phyloP scores from a whole-genome alignment of 768 basidiomycete genomes.

The Crassisporium funariophilum region DNA sequence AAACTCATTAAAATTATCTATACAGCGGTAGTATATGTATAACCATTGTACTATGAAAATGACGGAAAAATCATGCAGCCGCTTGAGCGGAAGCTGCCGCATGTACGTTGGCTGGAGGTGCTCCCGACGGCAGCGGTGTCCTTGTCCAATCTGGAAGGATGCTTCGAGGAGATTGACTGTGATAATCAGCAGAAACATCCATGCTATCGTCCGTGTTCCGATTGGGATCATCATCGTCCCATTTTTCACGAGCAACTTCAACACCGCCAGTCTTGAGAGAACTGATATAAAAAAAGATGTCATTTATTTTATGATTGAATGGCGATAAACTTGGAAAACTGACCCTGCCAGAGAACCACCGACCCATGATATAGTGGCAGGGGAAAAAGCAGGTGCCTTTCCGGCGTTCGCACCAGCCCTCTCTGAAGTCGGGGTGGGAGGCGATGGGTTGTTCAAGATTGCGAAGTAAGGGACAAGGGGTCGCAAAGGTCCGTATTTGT shows the following conservation, averaged over 20 bases:
- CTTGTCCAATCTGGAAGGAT: constrained; percentile 86
- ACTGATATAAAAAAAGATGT: constrained; percentile 37
- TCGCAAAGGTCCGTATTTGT: constrained; percentile 75
- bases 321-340: constrained; percentile 25
- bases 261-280: constrained; percentile 84
- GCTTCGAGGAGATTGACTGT: constrained; percentile 35
- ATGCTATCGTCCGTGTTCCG: constrained; percentile 45
- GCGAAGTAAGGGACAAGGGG: constrained; percentile 73
- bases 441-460: constrained; percentile 83
- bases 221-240: constrained; percentile 70
- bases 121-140: constrained; percentile 59
- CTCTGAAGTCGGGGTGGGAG: constrained; percentile 49
- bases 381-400: constrained; percentile 85
- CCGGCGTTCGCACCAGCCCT: constrained; percentile 68
- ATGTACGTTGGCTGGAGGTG: constrained; percentile 52
- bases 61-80: neutral
- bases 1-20: no score
- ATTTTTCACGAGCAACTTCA: constrained; percentile 81
- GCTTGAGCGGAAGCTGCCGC: neutral
- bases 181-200: constrained; percentile 38
- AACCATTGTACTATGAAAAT: neutral
- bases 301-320: constrained; percentile 6
- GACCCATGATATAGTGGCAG: constrained; percentile 85
- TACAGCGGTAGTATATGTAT: no score
- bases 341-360: constrained; percentile 93